Evolutionary conservation across 371 early-diverging fungal genomes (phyloP), one percentile per base, ranked within the genome.

Genomic region (Lichtheimia ramosa): DNA sequence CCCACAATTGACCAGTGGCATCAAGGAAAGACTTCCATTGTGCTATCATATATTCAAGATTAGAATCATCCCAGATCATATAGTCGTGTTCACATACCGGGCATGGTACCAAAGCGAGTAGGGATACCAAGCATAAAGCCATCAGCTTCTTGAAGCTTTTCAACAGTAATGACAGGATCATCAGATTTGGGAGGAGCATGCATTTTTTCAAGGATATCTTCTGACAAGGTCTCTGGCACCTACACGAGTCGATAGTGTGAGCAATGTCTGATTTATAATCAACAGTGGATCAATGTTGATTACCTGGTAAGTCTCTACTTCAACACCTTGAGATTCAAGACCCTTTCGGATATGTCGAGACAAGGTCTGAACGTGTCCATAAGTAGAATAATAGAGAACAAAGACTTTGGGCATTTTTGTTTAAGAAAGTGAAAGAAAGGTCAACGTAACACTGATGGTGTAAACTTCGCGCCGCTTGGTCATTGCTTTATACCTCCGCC

Each of bases 51-150:
- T 3, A 25, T 3, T 25, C n/a, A n/a, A n/a, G n/a, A n/a, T n/a
- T n/a, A n/a, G n/a, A n/a, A n/a, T n/a, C n/a, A n/a, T n/a, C n/a
- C n/a, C n/a, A n/a, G n/a, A 8, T 3, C 5, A 5, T 25, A 25
- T 3, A 25, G 5, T 25, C 34, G 34, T 34, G 34, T 34, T 8
- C 2, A 34, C 34, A 34, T 34, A 34, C 34, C 46, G 1, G 90
- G 83, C n/a, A 84, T 66, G 42, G 56, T 56, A 23, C 90, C 90
- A 59, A 75, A 91, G 10, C 87, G 76, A 50, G 89, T 85, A 43
- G 85, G 83, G 58, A 91, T 66, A 56, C 94, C 94, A 59, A 92
- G 88, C 34, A 94, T 56, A 72, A 89, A 69, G 24, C 89, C 95
- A 65, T 94, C 95, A 18, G 89, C 87, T 56, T 88, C 80, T 15